Conservation (phyloP, 1,284 basidiomycete species). For the Melampsora larici-populina region DNA sequence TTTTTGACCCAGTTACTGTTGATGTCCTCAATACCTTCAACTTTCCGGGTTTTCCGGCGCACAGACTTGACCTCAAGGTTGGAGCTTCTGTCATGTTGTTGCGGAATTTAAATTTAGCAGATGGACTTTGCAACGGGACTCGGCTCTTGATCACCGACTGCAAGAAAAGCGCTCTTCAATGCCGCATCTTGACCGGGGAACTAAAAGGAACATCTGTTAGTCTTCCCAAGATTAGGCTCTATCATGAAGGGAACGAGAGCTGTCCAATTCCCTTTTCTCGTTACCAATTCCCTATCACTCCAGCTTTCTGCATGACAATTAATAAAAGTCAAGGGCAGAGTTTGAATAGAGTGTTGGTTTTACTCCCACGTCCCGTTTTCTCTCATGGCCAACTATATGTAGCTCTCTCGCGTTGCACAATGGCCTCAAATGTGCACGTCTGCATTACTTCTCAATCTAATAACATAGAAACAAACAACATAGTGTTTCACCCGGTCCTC, state of each 20-base stretch:
- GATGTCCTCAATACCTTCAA: not conserved
- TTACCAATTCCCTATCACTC: constrained; percentile 9
- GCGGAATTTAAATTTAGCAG: not conserved
- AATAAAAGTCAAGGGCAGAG: too few species aligned
- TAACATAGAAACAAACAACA: too few species aligned
- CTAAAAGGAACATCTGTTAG: not conserved
- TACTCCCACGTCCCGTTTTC: constrained; percentile 2
- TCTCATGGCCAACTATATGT: constrained; percentile 14
- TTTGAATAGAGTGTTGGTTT: not conserved
- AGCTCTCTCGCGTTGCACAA: not conserved
- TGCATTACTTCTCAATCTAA: too few species aligned
- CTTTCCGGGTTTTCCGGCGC: too few species aligned
- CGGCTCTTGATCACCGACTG: not conserved
- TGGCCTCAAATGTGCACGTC: too few species aligned
- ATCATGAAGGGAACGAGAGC: not conserved
- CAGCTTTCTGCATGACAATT: too few species aligned
- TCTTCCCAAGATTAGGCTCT: not conserved
- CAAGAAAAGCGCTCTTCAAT: not conserved
- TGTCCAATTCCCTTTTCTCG: not conserved
- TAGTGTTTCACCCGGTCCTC: too few species aligned
- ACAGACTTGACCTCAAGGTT: not conserved
- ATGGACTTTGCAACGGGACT: constrained; percentile 4
- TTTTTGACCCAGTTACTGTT: too few species aligned
- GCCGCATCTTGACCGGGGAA: not conserved
- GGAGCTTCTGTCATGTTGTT: not conserved